Conservation (phyloP, 2,329 filamentous ascomycete species). For the Penicillium occitanis region DNA sequence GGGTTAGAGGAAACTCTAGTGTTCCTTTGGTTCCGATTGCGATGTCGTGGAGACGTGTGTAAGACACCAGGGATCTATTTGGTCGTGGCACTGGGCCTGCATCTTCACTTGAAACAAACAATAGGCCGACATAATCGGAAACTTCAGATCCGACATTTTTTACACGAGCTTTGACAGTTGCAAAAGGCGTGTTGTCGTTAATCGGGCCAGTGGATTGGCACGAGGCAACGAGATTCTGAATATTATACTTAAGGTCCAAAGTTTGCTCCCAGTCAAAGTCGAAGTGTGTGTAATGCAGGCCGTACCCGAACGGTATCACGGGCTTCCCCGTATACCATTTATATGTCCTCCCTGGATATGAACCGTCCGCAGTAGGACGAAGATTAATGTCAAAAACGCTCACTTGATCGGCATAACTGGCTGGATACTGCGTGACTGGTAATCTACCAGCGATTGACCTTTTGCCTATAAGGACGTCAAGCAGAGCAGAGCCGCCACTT, state of each 20-base stretch:
- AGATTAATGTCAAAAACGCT: constrained; percentile 38
- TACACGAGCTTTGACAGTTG: constrained; percentile 10
- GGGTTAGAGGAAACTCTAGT: constrained; percentile 17
- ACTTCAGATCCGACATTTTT: constrained; percentile 22
- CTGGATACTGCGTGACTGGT: constrained; percentile 36
- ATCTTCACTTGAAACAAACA: constrained; percentile 30
- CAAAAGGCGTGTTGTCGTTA: constrained; percentile 2
- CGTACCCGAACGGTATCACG: constrained; percentile 40
- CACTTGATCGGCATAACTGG: constrained; percentile 44
- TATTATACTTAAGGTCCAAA: constrained; percentile 1
- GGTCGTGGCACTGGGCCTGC: constrained; percentile 21
- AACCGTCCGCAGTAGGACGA: constrained; percentile 27
- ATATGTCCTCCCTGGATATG: constrained; percentile 40
- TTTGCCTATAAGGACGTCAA: constrained; percentile 39
- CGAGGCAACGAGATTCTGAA: not conserved
- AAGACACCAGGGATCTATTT: constrained; percentile 21
- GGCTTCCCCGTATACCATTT: constrained; percentile 37
- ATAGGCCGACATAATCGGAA: constrained; percentile 31
- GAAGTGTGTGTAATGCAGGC: constrained; percentile 44
- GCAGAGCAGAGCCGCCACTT: constrained; percentile 37
- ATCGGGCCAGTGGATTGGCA: not conserved
- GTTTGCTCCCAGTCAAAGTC: constrained; percentile 15
- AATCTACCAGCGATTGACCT: constrained; percentile 38
- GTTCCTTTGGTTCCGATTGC: not conserved
- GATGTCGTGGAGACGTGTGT: constrained; percentile 17